Evolutionary conservation across 2,329 filamentous ascomycete species (phyloP), one percentile per base, ranked within the genome.

Genomic region (Didymella exigua): DNA sequence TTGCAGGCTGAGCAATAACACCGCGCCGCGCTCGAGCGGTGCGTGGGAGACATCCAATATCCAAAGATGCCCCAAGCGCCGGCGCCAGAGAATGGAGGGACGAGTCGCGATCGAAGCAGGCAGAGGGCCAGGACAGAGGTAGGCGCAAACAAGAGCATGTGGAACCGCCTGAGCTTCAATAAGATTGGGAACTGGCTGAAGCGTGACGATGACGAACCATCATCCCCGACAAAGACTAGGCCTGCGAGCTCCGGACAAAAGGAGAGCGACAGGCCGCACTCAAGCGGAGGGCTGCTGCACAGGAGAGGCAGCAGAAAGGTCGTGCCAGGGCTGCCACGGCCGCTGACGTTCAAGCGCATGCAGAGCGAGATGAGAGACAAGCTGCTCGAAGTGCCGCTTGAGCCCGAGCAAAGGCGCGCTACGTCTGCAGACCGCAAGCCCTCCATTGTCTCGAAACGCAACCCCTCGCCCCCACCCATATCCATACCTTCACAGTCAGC

Each of bases 281-380:
- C 72, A 37, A 73, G 71, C 40, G 70, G 63, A 21, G 69, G 68
- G 0, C 57, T 72, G 49, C 53, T 72, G 56, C 45, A 61, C 23
- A 63, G 71, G 47, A 63, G 70, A 49, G 56, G 68, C 46, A 74
- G 71, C 55, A 72, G 85, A 62, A 86, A 82, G 67, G 90, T 91
- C n/a, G 86, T 93, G 14, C 89, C 91, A 16, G 88, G 89, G 14
- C 78, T 96, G 31, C 90, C 91, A 33, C 85, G 91, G 43, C 81
- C 87, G 4, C 85, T 88, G 65, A 96, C 91, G 0, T 92, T 96
- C 76, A 89, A 87, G 75, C 85, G 92, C 66, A 91, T 93, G 73
- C 84, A 89, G 71, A 93, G 91, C 24, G 93, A 96, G 75, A 83
- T 85, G 59, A 84, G 91, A 63, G 86, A 89, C 64, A 88, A 86